Evolutionary conservation across 108 stramenopile genomes (phyloP).

Genomic region (Thalassiosira profunda): DNA sequence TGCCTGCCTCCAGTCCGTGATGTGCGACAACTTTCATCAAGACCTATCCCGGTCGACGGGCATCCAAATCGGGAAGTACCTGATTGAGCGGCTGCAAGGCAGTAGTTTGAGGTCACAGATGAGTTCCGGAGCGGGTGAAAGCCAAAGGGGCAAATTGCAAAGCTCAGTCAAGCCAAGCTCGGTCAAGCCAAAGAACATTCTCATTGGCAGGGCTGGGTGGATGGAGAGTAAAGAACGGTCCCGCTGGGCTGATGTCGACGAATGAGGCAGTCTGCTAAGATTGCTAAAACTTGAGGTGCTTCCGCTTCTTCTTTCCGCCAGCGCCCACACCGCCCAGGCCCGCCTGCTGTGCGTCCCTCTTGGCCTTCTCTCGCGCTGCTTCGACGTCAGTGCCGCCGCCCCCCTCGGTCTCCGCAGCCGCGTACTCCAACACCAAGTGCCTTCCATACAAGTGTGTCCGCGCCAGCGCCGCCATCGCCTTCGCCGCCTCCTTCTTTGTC

Average conservation of each 20-base stretch:
- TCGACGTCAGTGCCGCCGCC: slow-evolving; percentile 62
- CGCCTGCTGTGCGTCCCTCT: slow-evolving; percentile 59
- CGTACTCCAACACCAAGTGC: slow-evolving; percentile 98
- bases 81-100: slow-evolving; percentile 55
- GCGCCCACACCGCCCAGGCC: slow-evolving; percentile 25
- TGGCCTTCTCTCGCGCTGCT: slow-evolving; percentile 74
- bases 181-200: slow-evolving; percentile 23
- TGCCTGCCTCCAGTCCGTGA: slow-evolving; percentile 72
- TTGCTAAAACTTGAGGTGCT: slow-evolving; percentile 37
- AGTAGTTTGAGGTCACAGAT: slow-evolving; percentile 41
- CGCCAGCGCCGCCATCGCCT: slow-evolving; percentile 87
- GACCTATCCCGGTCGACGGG: slow-evolving; percentile 52
- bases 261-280: too few species aligned
- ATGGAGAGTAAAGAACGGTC: slow-evolving; percentile 14
- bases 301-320: slow-evolving; percentile 21
- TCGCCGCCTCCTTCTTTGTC: slow-evolving; percentile 92
- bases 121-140: not conserved
- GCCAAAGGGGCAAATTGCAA: slow-evolving; percentile 1
- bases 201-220: slow-evolving; percentile 46
- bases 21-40: slow-evolving; percentile 83
- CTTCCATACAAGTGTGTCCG: slow-evolving; percentile 98
- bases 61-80: slow-evolving; percentile 57
- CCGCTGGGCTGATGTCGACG: slow-evolving; percentile 46
- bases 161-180: slow-evolving; percentile 2
- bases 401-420: slow-evolving; percentile 58